Base-by-base conservation (phyloP, 2,329 filamentous ascomycete species). In the Microsporum canis region DNA sequence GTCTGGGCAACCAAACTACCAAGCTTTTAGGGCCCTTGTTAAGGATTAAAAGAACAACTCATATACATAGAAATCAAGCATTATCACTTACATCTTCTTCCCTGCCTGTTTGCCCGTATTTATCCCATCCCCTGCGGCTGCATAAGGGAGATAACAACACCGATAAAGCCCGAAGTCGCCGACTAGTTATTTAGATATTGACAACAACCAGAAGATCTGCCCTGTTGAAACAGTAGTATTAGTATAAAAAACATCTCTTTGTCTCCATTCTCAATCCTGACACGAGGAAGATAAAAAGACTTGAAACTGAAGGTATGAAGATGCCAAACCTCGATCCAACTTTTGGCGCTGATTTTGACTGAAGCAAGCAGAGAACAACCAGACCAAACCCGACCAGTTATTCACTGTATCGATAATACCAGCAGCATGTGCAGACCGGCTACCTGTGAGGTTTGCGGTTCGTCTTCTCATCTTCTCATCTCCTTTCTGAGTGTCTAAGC, bases 351-450 rank as follows among this genome's bases (percentile, higher is more conserved):
- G 17, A 23, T 23, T 23, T 23, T 23, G 17, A 23, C 1, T 23
- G 17, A 23, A 23, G 17, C 17, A 23, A 23, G 17, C 17, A 23
- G 17, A 23, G 17, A 23, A 23, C 17, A 23, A 23, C 17, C 17
- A 23, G 17, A 23, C 17, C 17, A 23, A 23, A 23, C 17, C 17
- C 17, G 17, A 23, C 17, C 17, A 23, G 17, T 23, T 23, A 23
- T 23, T 23, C 17, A 23, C 17, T 23, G 17, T 23, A 3, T n/a
- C 49, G 17, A 57, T 17, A 29, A 59, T 6, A 38, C 38, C 58
- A 56, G 43, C 43, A 59, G 63, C 61, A 38, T 66, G 61, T 68
- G 67, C 29, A 63, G 57, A 58, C 39, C 61, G 63, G 53, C 57
- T 17, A 62, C 57, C 27, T 65, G 64, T 39, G 38, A 34, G 3